These are phyloP conservation scores for Puya raimondii DNA, from an alignment of 176 grass and related monocot species.

Conservation along the genomic window DNA sequence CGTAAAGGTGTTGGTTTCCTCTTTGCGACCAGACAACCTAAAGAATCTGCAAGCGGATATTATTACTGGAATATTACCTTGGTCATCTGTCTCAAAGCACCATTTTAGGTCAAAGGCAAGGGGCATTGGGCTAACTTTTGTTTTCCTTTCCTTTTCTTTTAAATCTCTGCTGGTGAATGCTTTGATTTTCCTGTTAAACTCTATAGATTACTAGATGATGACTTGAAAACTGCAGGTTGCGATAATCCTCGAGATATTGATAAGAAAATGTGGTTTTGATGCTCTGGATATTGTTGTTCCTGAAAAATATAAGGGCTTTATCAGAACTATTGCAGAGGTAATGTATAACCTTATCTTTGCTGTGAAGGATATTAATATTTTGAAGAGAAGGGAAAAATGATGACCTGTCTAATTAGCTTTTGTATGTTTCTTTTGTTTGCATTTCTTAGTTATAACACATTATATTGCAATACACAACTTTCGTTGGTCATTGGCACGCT, in stretches of 20 bases:
- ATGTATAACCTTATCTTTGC: not conserved
- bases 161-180: not conserved
- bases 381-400: not conserved
- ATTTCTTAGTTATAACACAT: no score
- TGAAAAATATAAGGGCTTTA: constrained; percentile 62
- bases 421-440: no score
- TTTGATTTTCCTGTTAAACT: not conserved
- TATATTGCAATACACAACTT: no score
- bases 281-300: constrained; percentile 46
- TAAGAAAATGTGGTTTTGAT: constrained; percentile 84
- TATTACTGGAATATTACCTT: constrained; percentile 59
- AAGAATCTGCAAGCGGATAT: constrained; percentile 61
- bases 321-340: constrained; percentile 63
- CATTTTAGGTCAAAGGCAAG: constrained; percentile 92
- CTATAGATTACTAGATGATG: constrained; percentile 6
- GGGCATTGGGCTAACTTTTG: constrained; percentile 3
- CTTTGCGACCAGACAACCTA: constrained; percentile 63
- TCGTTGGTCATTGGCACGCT: no score
- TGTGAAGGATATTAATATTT: not conserved
- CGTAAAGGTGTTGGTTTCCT: constrained; percentile 92
- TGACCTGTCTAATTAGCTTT: not conserved
- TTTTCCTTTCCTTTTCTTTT: constrained; percentile 8
- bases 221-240: constrained; percentile 47
- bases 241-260: constrained; percentile 80
- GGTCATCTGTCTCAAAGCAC: constrained; percentile 56